Base-by-base conservation (phyloP, 1,284 basidiomycete species). In the Neonothopanus nambi region DNA sequence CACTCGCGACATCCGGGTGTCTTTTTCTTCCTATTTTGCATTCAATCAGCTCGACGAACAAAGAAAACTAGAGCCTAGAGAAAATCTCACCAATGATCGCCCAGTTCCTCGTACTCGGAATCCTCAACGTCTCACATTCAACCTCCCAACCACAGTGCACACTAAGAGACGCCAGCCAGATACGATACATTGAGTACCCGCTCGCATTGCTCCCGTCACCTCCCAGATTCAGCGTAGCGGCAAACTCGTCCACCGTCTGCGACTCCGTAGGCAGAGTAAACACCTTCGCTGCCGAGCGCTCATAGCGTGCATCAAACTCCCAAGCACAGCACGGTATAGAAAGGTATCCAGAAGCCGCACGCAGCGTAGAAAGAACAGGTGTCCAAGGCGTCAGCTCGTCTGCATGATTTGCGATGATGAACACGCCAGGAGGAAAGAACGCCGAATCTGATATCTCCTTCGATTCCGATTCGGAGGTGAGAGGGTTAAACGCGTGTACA, bases 381-480 rank as follows among this genome's bases (percentile, higher is more conserved):
- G 92, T 70, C 91, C 91, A 95, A 0, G 92, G 93, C 43, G 95
- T 95, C n/a, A 98, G 76, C 64, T 98, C 95, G 70, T 98, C 95
- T 0, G 95, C 91, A 67, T 98, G 95, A 70, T 98, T 98, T 9
- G 91, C 95, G 44, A 98, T 89, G 48, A 98, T 70, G 70, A 97
- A 98, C 1, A 78, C 71, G 0, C 78, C 83, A 3, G 68, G 67
- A 7, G 61, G 64, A 46, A 72, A 64, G 54, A 65, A 69, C 11
- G 17, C 18, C 62, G 52, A 68, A n/a, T n/a, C n/a, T n/a, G n/a
- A n/a, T n/a, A n/a, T n/a, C n/a, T n/a, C 26, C 26, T 28, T 28
- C 5, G 11, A 70, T n/a, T 43, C 30, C 18, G 9, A 55, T 48
- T 33, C 45, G 35, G 42, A 48, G 6, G 80, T 80, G 12, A 53